These are phyloP conservation scores for Huntiella omanensis DNA, from an alignment of 2,329 filamentous ascomycete genomes.

Conservation along the genomic window DNA sequence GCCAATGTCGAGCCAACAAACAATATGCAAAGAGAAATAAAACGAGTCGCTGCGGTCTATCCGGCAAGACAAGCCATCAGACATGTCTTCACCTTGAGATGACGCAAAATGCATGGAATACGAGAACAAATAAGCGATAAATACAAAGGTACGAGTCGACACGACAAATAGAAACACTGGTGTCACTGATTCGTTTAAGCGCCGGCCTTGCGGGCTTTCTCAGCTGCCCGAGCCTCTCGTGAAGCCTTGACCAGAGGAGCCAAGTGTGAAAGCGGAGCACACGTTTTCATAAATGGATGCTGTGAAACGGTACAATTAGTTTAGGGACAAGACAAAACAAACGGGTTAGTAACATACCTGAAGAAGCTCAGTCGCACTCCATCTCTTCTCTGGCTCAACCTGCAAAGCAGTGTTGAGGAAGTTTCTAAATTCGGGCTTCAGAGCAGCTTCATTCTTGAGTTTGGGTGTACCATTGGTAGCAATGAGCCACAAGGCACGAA, in stretches of 20 bases:
- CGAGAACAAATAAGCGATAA: background rate
- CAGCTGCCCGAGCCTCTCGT: constrained; percentile 65
- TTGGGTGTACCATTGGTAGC: constrained; percentile 89
- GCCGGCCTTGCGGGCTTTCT: constrained; percentile 51
- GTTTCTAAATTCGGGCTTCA: constrained; percentile 70
- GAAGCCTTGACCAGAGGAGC: constrained; percentile 77
- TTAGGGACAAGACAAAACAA: constrained; percentile 12
- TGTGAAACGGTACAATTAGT: constrained; percentile 18
- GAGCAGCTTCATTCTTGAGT: constrained; percentile 78
- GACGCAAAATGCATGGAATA: no score
- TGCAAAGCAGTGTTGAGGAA: constrained; percentile 87
- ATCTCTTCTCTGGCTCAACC: constrained; percentile 92
- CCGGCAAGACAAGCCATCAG: no score
- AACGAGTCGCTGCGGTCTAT: no score
- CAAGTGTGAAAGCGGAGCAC: constrained; percentile 55
- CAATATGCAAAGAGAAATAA: no score
- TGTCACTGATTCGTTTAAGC: background rate
- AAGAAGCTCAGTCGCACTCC: constrained; percentile 82
- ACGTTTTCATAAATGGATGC: constrained; percentile 67
- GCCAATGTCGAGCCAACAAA: no score
- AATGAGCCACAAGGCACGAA: constrained; percentile 86
- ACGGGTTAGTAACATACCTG: constrained; percentile 41
- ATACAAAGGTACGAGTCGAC: background rate
- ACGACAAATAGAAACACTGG: no score
- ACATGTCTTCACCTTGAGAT: no score